Base-by-base conservation (phyloP, 2,329 filamentous ascomycete species). In the Botrytis hyacinthi region DNA sequence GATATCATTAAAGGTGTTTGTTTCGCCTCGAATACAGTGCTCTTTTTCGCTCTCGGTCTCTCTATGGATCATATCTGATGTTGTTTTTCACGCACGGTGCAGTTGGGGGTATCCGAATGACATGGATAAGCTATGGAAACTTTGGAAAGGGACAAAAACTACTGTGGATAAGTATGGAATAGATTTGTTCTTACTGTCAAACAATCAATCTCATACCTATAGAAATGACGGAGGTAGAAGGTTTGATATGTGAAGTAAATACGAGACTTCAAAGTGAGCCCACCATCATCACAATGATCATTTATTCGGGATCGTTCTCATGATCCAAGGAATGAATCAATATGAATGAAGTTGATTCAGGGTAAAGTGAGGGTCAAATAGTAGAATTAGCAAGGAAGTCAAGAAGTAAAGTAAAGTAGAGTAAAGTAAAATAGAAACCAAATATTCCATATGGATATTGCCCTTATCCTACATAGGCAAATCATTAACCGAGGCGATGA, bases 351-450 rank as follows among this genome's bases (percentile, higher is more conserved):
- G 46, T 44, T 57, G 66, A 51, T 71, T 48, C 61, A 51, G 61
- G 57, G 71, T 70, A 57, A 60, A 75, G 62, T 44, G 60, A 72
- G 70, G 70, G 70, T 61, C 20, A 48, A 46, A 54, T 35, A 70
- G 51, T 32, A 37, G 51, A 32, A 44, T 44, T 70, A 46, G 60
- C n/a, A 48, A 42, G 59, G 37, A 37, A 22, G 37, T 18, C 35
- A 61, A 40, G 26, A 61, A 26, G 35, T n/a, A 61, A 61, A 40
- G 37, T 40, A 61, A n/a, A 61, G 35, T 12, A 60, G 18, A 42
- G 29, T 26, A 61, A 61, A 61, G 20, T 61, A 40, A 66, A 57
- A 26, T 68, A 29, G 3, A 40, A 40, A 18, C n/a, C n/a, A 54
- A n/a, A 68, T 32, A 54, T 57, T 57, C 65, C 26, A 26, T 57